Percentiles rank a stretch among this genome's conserved stretches.
phyloP scores from a whole-genome alignment of 768 basidiomycete species.

The Neoboletus brunneissimus region DNA sequence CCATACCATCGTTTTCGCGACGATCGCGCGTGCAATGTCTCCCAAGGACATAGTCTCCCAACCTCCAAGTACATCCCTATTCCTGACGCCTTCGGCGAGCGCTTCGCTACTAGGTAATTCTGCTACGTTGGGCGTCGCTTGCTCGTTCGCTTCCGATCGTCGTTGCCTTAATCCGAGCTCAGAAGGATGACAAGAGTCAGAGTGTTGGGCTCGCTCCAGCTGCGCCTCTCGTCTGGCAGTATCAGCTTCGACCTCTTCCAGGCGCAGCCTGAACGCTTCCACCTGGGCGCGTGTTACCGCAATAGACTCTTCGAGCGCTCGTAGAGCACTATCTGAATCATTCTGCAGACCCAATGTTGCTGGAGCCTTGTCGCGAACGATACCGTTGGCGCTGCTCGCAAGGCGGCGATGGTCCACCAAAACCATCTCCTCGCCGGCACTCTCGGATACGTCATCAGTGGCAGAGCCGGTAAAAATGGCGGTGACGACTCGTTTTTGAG shows the following conservation, averaged over 20 bases:
- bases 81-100: neutral
- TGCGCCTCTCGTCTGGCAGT: slow-evolving; percentile 14
- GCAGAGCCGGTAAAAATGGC: slow-evolving; percentile 29
- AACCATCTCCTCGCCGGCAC: neutral
- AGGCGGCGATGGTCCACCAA: neutral
- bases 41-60: slow-evolving; percentile 9
- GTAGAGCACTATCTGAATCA: slow-evolving; percentile 8
- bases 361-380: neutral
- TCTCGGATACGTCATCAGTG: neutral
- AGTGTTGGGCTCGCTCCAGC: neutral
- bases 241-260: slow-evolving; percentile 28
- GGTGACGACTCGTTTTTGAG: slow-evolving; percentile 25
- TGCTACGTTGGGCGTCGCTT: neutral
- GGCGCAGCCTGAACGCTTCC: slow-evolving; percentile 25
- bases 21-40: slow-evolving; percentile 15
- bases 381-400: neutral
- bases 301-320: slow-evolving; percentile 25
- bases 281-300: slow-evolving; percentile 23
- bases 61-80: neutral
- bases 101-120: neutral
- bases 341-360: neutral
- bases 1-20: slow-evolving; percentile 23
- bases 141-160: neutral
- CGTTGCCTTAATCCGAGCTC: neutral
- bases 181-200: neutral